Evolutionary conservation across 2,329 filamentous ascomycete genomes (phyloP).

Genomic region (Xenoacremonium recifei): DNA sequence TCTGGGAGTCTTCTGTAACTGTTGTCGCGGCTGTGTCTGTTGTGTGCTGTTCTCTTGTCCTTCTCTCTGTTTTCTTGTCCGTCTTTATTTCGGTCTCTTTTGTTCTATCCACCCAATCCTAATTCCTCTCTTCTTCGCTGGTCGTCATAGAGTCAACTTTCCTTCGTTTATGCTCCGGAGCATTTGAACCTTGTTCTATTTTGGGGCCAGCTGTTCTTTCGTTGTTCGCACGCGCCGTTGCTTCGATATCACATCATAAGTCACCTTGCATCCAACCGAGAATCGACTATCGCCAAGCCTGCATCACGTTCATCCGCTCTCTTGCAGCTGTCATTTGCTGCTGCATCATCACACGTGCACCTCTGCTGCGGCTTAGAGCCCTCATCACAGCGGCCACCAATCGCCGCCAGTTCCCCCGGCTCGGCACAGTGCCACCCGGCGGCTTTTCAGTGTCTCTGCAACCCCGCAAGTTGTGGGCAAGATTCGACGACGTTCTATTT

Average conservation of each 20-base stretch:
- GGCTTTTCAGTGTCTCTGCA: too few species aligned
- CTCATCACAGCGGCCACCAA: slow-evolving; percentile 26
- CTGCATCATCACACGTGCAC: slow-evolving; percentile 22
- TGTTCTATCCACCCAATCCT: neutral
- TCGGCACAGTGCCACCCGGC: slow-evolving; percentile 20
- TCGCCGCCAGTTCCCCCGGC: slow-evolving; percentile 20
- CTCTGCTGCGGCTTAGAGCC: slow-evolving; percentile 20
- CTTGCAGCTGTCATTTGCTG: slow-evolving; percentile 9
- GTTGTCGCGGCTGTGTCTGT: neutral
- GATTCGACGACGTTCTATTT: slow-evolving; percentile 15
- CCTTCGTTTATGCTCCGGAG: too few species aligned
- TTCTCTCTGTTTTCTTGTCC: neutral
- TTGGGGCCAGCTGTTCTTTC: too few species aligned
- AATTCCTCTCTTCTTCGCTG: slow-evolving; percentile 5
- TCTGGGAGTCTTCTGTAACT: neutral
- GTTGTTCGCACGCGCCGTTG: too few species aligned
- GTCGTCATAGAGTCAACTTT: too few species aligned
- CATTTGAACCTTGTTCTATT: too few species aligned
- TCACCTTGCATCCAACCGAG: too few species aligned
- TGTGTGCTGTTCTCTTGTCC: neutral
- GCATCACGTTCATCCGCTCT: slow-evolving; percentile 7
- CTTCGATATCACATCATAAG: too few species aligned
- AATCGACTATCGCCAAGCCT: too few species aligned
- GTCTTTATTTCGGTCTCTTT: slow-evolving; percentile 1
- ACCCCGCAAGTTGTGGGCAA: slow-evolving; percentile 17